Conservation (phyloP, 306 rosid genomes). For the Crotalaria pallida region DNA sequence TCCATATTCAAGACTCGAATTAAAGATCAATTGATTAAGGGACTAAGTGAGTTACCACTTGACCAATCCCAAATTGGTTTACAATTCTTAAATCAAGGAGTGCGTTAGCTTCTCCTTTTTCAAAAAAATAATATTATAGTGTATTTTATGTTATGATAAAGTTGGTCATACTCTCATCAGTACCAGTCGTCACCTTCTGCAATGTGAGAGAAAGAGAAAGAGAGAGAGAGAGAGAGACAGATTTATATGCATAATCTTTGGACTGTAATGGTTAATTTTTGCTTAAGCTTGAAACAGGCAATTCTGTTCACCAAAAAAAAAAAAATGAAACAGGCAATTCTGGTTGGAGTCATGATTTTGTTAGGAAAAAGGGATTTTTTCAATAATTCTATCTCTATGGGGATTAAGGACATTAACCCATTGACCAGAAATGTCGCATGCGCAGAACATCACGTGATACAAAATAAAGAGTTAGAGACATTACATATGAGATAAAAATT, state of each 20-base stretch:
- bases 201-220: slow-evolving; percentile 18
- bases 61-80: no score
- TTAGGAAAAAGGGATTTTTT: neutral
- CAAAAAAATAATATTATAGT: slow-evolving; percentile 10
- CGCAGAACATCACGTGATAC: neutral
- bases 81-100: slow-evolving; percentile 1
- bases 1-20: no score
- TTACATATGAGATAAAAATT: no score
- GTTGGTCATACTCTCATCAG: slow-evolving; percentile 26
- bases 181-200: slow-evolving; percentile 43
- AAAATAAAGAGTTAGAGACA: no score
- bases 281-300: slow-evolving; percentile 17
- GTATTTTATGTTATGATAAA: neutral
- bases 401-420: neutral
- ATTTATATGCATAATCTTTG: neutral
- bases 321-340: slow-evolving; percentile 8
- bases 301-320: no score
- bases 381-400: neutral
- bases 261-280: no score
- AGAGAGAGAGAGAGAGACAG: neutral
- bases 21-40: no score
- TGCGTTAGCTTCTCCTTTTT: slow-evolving; percentile 8
- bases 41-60: no score
- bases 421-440: neutral
- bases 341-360: slow-evolving; percentile 13